Evolutionary conservation across 2,329 filamentous ascomycete genomes (phyloP), one percentile per base, ranked within the genome.

Genomic region (Fusarium sacchari): DNA sequence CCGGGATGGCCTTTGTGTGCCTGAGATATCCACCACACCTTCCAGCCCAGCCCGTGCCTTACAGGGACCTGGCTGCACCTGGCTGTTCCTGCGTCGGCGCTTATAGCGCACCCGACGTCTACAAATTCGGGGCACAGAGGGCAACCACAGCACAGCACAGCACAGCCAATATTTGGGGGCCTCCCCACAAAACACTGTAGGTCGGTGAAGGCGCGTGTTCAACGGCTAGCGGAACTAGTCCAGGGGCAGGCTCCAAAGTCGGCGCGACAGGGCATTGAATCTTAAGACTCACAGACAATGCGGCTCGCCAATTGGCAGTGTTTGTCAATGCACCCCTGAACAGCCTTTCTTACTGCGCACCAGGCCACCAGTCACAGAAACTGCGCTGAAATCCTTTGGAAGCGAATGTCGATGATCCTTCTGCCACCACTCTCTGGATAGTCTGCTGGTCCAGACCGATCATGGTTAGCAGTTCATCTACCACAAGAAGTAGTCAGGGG

Each of bases 151-250:
- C 47, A 55, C 32, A 50, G 44, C 12, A 15, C 32, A 37, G 47
- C 47, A 55, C 32, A 50, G 46, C 26, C 36, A 61, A 68, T 62
- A 55, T 55, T 61, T 17, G 42, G 50, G 43, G 36, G 40, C 22
- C 39, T 47, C 65, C 46, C 66, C 57, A 58, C 46, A 65, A 10
- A 32, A 53, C 47, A 42, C 50, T 26, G 62, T 68, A 71, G 67
- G 71, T 74, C 71, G 71, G 71, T 73, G 71, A 74, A 71, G 66
- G 71, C 39, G 67, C 71, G 50, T 68, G 58, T 67, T 56, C 67
- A 73, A 73, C 71, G 67, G 71, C 67, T 64, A 71, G 43, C 30
- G 39, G 26, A 46, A 37, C 55, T 72, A 64, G 66, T 37, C 53
- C 61, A 73, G 70, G 61, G 71, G 70, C 42, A 57, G 24, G 20